A percentile compares a stretch with the other conserved stretches of the same genome.
Conservation (phyloP, 1,284 basidiomycete species). For the Kalmanozyma brasiliensis region DNA sequence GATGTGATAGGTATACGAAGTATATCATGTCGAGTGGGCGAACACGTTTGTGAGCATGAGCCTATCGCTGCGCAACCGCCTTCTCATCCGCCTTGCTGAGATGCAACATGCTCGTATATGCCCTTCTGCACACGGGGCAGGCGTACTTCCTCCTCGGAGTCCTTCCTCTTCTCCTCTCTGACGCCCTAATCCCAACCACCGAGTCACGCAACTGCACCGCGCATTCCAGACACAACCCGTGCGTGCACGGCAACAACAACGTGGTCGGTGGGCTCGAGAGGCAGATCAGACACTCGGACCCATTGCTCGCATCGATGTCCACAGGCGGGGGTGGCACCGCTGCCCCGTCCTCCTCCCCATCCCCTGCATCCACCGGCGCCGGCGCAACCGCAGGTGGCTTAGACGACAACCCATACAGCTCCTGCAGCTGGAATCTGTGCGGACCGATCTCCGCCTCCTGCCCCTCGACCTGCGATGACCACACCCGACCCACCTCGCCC, state of each 20-base stretch:
- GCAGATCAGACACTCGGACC: conserved; percentile 65
- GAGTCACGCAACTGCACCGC: conserved; percentile 63
- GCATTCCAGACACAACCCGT: conserved; percentile 65
- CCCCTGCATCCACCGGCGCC: conserved; percentile 20
- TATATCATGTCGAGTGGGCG: too few species aligned
- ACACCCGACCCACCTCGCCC: conserved; percentile 10
- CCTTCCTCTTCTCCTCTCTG: conserved; percentile 59
- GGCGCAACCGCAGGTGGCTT: conserved; percentile 47
- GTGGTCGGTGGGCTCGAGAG: conserved; percentile 61
- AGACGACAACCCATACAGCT: conserved; percentile 61
- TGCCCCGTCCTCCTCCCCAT: conserved; percentile 18
- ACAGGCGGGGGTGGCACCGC: conserved; percentile 14
- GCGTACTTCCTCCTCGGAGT: conserved; percentile 60
- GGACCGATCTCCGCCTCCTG: conserved; percentile 65
- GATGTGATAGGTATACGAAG: too few species aligned
- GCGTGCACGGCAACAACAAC: conserved; percentile 65
- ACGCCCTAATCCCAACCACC: conserved; percentile 54
- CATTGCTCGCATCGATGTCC: conserved; percentile 46
- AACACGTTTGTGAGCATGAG: neutral
- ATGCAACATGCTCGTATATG: conserved; percentile 57
- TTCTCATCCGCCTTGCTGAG: conserved; percentile 59
- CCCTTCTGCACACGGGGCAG: conserved; percentile 65
- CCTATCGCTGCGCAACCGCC: conserved; percentile 36
- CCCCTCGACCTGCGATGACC: conserved; percentile 58
- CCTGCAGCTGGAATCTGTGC: conserved; percentile 63